These are phyloP conservation scores for Rhododendron mucronatum DNA, from an alignment of 148 eudicot genomes.

Conservation along the genomic window DNA sequence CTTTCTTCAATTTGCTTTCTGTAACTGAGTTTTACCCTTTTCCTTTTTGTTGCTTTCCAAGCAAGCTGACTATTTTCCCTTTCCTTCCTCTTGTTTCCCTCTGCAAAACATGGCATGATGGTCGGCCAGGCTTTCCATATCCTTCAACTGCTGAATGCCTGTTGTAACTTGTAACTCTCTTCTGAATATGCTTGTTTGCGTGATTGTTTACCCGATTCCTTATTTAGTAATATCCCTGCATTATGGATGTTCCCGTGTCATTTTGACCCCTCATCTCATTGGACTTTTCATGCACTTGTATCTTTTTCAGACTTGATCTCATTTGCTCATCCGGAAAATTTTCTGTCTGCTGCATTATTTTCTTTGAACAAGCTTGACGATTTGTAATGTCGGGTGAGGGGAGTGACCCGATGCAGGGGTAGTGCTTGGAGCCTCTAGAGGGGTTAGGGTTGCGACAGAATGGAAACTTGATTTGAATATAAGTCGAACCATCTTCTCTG, in stretches of 20 bases:
- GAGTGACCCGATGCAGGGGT: background rate
- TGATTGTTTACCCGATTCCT: no score
- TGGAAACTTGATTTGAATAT: background rate
- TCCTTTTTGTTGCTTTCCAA: background rate
- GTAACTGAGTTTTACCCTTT: background rate
- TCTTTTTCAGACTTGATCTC: background rate
- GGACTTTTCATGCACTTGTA: background rate
- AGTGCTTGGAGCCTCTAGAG: background rate
- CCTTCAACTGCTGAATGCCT: background rate
- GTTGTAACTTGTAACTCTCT: background rate
- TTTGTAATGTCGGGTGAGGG: background rate
- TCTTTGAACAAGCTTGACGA: background rate
- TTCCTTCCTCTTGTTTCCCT: background rate
- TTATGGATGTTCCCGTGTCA: background rate
- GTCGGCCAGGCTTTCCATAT: background rate
- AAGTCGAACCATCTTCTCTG: no score
- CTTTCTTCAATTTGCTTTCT: background rate
- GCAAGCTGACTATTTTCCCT: background rate
- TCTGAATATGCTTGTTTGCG: background rate
- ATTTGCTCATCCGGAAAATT: background rate
- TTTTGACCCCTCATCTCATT: no score
- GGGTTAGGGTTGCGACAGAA: background rate
- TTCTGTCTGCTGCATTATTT: background rate
- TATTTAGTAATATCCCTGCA: background rate
- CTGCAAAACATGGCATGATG: background rate